Conservation (phyloP, 2,329 filamentous ascomycete genomes). For the Colletotrichum euphorbiae region DNA sequence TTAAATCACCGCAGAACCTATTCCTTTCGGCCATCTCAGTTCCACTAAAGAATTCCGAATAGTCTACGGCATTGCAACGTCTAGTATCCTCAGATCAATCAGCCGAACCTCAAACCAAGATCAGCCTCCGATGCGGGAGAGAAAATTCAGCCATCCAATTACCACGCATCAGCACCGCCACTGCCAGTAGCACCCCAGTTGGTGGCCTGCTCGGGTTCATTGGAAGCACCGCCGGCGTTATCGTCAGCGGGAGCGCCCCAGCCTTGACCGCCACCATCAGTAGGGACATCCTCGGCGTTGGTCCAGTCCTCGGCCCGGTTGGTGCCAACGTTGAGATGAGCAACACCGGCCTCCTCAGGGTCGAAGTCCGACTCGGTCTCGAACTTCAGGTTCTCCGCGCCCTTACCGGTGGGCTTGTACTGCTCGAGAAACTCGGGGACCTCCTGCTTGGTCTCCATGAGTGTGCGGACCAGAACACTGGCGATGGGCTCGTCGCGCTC, state of each 20-base stretch:
- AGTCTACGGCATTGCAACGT: conserved; percentile 26
- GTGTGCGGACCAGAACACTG: conserved; percentile 79
- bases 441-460: conserved; percentile 82
- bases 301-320: conserved; percentile 39
- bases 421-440: conserved; percentile 84
- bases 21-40: conserved; percentile 30
- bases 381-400: conserved; percentile 60
- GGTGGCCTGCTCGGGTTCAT: conserved; percentile 23
- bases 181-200: conserved; percentile 33
- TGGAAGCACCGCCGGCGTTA: conserved; percentile 1
- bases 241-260: conserved; percentile 32
- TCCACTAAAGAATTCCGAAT: conserved; percentile 39
- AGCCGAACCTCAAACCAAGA: neutral
- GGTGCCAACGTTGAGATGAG: conserved; percentile 41
- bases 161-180: conserved; percentile 27
- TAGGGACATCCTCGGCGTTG: conserved; percentile 39
- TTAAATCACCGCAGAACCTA: conserved; percentile 28
- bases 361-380: conserved; percentile 68
- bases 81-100: conserved; percentile 20
- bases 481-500: conserved; percentile 80
- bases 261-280: conserved; percentile 40
- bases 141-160: conserved; percentile 24
- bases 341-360: conserved; percentile 46
- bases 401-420: conserved; percentile 66
- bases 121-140: neutral